Evolutionary conservation across 306 rosid genomes (phyloP).

Genomic region (Psophocarpus tetragonolobus): DNA sequence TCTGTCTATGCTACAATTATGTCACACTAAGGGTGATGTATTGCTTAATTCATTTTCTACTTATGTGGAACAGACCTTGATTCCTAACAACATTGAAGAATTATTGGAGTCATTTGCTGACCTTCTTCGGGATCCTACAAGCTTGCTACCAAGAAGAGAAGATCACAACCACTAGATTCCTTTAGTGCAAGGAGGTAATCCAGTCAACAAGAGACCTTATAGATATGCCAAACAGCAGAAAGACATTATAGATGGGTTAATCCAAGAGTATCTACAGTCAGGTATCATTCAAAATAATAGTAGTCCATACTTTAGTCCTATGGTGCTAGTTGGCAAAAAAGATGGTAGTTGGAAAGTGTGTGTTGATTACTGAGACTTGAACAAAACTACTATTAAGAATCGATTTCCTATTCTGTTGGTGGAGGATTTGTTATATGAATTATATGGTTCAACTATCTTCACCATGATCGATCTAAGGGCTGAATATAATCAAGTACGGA

Average conservation of each 20-base stretch:
- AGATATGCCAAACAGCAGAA: background rate
- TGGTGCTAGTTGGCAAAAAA: background rate
- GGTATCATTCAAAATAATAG: background rate
- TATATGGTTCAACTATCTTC: background rate
- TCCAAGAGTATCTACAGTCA: background rate
- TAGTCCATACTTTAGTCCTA: background rate
- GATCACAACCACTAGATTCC: background rate
- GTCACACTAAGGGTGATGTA: too few relatives aligned
- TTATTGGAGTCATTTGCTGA: too few relatives aligned
- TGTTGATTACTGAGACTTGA: background rate
- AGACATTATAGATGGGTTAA: background rate
- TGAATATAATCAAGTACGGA: background rate
- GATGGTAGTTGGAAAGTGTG: background rate
- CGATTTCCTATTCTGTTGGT: background rate
- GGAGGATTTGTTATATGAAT: background rate
- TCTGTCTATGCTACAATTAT: too few relatives aligned
- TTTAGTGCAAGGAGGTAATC: too few relatives aligned
- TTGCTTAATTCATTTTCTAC: too few relatives aligned
- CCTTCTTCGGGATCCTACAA: too few relatives aligned
- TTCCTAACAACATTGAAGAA: too few relatives aligned
- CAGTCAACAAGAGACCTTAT: too few relatives aligned
- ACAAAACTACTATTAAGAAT: background rate
- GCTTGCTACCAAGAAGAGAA: too few relatives aligned
- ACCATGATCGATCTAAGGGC: background rate
- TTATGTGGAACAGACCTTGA: too few relatives aligned